Percentiles rank a stretch among this genome's conserved stretches.
Conservation (phyloP, 805 yeast species). For the Wickerhamomyces strasburgensis region DNA sequence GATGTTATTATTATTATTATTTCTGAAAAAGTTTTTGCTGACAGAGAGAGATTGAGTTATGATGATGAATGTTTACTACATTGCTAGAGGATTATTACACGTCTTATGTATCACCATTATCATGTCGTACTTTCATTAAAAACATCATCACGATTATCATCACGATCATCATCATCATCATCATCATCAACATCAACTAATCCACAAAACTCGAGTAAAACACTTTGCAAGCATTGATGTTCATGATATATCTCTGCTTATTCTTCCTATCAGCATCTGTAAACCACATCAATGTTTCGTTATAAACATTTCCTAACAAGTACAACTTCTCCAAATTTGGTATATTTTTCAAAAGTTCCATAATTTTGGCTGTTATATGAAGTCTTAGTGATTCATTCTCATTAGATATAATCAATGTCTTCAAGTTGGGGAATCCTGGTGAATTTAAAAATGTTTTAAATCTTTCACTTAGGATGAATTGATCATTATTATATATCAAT, state of each 20-base stretch:
- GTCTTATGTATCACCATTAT: no score
- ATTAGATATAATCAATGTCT: slow-evolving; percentile 27
- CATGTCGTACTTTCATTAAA: no score
- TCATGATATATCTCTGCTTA: slow-evolving; percentile 23
- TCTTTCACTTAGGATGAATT: slow-evolving; percentile 33
- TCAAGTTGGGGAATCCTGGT: slow-evolving; percentile 25
- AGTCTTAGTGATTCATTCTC: slow-evolving; percentile 22
- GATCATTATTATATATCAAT: slow-evolving; percentile 27
- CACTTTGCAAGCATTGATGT: slow-evolving; percentile 28
- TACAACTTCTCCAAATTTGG: slow-evolving; percentile 27
- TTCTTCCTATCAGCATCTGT: slow-evolving; percentile 26
- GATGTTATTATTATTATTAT: background rate
- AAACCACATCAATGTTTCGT: slow-evolving; percentile 29
- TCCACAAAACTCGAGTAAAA: slow-evolving; percentile 29
- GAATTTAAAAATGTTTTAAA: slow-evolving; percentile 28
- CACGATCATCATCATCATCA: slow-evolving; percentile 5
- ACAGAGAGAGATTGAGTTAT: no score
- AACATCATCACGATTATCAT: slow-evolving; percentile 4
- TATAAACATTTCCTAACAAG: slow-evolving; percentile 29
- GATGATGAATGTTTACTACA: no score
- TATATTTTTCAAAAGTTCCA: slow-evolving; percentile 29
- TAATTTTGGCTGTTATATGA: slow-evolving; percentile 29
- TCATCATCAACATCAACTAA: slow-evolving; percentile 4
- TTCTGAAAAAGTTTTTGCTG: background rate
- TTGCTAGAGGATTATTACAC: no score